These are phyloP conservation scores for Botryotinia narcissicola DNA, from an alignment of 2,329 filamentous ascomycete genomes.

Conservation along the genomic window DNA sequence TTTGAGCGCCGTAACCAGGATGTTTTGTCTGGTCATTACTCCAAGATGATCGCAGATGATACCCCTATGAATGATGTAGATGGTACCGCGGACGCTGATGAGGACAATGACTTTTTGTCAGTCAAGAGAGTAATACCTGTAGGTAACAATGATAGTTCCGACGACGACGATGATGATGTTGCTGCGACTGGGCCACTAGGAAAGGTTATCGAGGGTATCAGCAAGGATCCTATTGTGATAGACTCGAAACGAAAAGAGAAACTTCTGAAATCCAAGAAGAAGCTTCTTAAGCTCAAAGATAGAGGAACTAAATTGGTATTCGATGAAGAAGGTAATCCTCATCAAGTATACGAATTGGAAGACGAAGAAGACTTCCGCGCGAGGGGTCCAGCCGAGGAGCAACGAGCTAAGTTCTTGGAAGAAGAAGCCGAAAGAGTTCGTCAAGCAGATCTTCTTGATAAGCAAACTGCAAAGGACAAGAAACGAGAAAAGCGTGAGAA, in stretches of 20 bases:
- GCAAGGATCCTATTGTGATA: constrained; percentile 71
- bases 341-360: constrained; percentile 84
- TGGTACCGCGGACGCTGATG: constrained; percentile 54
- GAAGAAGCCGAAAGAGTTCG: constrained; percentile 69
- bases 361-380: constrained; percentile 77
- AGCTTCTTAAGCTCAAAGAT: constrained; percentile 86
- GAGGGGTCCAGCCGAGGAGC: constrained; percentile 71
- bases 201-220: constrained; percentile 65
- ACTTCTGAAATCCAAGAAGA: constrained; percentile 91
- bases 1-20: constrained; percentile 96
- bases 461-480: constrained; percentile 75
- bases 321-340: constrained; percentile 85
- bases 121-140: constrained; percentile 85
- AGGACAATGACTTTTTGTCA: constrained; percentile 80
- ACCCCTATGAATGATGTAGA: constrained; percentile 45
- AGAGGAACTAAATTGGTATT: constrained; percentile 83
- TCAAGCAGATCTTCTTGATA: constrained; percentile 78
- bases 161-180: constrained; percentile 45
- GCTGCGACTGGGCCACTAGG: constrained; percentile 43
- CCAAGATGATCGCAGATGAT: constrained; percentile 72
- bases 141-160: constrained; percentile 49
- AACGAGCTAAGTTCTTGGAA: constrained; percentile 75
- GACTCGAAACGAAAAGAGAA: constrained; percentile 96
- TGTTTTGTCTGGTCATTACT: constrained; percentile 90
- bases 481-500: constrained; percentile 67